Evolutionary conservation across 768 basidiomycete species (phyloP).

Genomic region (Russula abietina): DNA sequence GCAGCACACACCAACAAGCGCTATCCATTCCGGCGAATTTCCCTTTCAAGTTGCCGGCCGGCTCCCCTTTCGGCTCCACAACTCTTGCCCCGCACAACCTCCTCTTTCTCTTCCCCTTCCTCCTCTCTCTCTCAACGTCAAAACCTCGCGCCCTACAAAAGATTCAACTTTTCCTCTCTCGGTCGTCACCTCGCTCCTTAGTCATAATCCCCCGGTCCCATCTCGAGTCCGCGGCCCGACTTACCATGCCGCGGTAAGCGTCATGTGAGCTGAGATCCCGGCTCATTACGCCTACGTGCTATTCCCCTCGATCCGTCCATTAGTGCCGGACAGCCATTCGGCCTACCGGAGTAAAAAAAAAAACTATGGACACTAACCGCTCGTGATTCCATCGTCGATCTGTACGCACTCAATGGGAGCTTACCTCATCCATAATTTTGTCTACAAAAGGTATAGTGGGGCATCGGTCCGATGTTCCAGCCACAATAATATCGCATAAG

Average conservation of each 20-base stretch:
- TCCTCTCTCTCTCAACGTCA: not conserved
- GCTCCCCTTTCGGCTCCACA: constrained; percentile 12
- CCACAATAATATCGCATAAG: constrained; percentile 1
- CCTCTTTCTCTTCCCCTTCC: not conserved
- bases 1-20: not conserved
- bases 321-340: not conserved
- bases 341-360: not conserved
- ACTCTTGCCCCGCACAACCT: not conserved
- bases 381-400: not conserved
- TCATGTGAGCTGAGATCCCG: not conserved
- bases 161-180: not conserved
- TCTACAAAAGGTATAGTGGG: not conserved
- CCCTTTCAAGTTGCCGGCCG: constrained; percentile 24
- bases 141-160: not conserved
- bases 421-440: not conserved
- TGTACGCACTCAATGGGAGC: not conserved
- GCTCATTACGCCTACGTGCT: not conserved
- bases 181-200: not conserved
- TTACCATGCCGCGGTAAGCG: constrained; percentile 7
- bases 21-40: constrained; percentile 21
- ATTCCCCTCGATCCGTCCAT: not conserved
- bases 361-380: not conserved
- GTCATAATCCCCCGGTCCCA: constrained; percentile 1
- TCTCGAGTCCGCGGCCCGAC: constrained; percentile 18
- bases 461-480: not conserved